These are phyloP conservation scores for Solanum lignicaule DNA, from an alignment of 257 asterid species.

Conservation along the genomic window DNA sequence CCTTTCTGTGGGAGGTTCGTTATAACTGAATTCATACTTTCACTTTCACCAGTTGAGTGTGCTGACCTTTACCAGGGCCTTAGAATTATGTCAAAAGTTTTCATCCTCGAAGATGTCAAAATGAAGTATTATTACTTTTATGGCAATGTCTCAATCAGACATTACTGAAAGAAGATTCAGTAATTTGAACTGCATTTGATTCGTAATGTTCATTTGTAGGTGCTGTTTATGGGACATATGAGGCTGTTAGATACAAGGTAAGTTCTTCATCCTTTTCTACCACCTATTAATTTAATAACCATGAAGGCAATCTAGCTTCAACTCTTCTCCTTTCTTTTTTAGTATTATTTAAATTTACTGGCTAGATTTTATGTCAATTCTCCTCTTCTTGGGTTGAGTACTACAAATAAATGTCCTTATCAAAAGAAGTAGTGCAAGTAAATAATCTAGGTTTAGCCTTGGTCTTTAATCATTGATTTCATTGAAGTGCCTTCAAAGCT, in stretches of 20 bases:
- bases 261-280: not conserved
- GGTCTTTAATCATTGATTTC: not conserved
- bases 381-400: not conserved
- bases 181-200: not conserved
- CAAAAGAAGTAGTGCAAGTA: not conserved
- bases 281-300: not conserved
- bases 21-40: not conserved
- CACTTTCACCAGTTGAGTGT: not conserved
- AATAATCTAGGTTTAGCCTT: not conserved
- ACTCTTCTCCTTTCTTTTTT: not conserved
- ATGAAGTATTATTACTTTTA: not conserved
- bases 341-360: not conserved
- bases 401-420: not conserved
- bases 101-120: not conserved
- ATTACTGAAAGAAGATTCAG: not conserved
- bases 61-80: not conserved
- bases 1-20: not conserved
- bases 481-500: not conserved
- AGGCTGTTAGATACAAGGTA: constrained; percentile 59
- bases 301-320: not conserved
- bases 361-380: not conserved
- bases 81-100: not conserved
- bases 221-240: constrained; percentile 66
- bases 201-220: constrained; percentile 17
- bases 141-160: not conserved